phyloP scores from a whole-genome alignment of 108 stramenopile species.

The Cyclotella baltica region DNA sequence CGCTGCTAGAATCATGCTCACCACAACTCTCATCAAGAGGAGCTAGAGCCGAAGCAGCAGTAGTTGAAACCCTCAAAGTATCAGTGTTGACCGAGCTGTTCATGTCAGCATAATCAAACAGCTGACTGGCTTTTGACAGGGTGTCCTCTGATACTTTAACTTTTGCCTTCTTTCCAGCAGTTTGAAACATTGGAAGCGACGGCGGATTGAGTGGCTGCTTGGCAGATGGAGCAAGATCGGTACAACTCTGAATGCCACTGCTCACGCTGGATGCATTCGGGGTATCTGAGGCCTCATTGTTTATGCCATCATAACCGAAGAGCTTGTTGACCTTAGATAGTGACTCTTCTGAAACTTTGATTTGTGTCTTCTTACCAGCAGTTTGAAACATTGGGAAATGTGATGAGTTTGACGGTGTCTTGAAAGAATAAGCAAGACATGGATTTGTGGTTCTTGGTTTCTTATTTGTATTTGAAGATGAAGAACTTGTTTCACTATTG shows the following conservation, averaged over 20 bases:
- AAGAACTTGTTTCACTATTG: neutral
- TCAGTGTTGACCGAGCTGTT: neutral
- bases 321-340: neutral
- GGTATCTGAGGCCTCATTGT: too few species aligned
- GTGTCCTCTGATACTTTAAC: constrained; percentile 42
- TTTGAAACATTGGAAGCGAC: constrained; percentile 7
- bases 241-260: too few species aligned
- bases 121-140: neutral
- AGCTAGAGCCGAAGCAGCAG: neutral
- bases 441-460: neutral
- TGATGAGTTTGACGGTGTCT: neutral
- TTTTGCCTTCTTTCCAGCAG: constrained; percentile 15
- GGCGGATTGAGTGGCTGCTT: too few species aligned
- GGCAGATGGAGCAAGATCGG: too few species aligned
- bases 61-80: neutral
- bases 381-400: constrained; percentile 12
- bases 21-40: neutral
- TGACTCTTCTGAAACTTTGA: constrained; percentile 40
- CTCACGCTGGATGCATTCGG: too few species aligned
- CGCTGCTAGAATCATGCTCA: neutral
- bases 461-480: neutral
- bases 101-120: neutral
- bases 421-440: neutral
- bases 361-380: constrained; percentile 13
- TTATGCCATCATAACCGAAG: neutral